Base-by-base conservation (phyloP, 805 yeast species). In the Candida tibetensis region DNA sequence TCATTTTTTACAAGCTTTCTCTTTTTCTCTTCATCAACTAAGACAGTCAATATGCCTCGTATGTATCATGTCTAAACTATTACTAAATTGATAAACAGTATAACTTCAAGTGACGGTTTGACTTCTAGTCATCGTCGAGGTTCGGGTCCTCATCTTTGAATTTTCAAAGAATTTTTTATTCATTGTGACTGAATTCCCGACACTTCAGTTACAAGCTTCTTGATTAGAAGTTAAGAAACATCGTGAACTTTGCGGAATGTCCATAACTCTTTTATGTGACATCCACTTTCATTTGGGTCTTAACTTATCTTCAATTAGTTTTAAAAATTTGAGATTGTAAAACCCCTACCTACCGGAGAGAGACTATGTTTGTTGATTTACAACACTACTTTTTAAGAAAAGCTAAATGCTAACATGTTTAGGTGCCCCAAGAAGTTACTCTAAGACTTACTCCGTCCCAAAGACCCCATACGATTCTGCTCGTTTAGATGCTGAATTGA, bases 401-500 rank as follows among this genome's bases (percentile, higher is more conserved):
- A 8, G n/a, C 9, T 4, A 26, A 21, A 23, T 28, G 28, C 41
- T 32, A 42, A 34, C 41, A 37, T 29, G 14, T 21, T 21, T 28
- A 86, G 95, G 95, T 80, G 96, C 96, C 64, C 98, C 99, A 79
- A 86, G 95, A 81, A 88, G 95, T 70, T 85, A 91, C 85, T 91
- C 99, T 63, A 93, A 93, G 89, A 93, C 99, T 68, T 93, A 87
- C 88, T 77, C 96, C 69, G 96, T 91, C 71, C 99, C 99, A 80
- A 89, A 87, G 84, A 88, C 95, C 75, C 97, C 98, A 56, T 93
- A 85, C 82, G 99, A 93, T 80, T 86, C 95, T 59, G 95, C 97
- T 74, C 96, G 99, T 84, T 83, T 93, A 74, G 99, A 93, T 66
- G 88, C 96, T 71, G 99, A 93, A 79, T 86, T 93, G 74, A 91